These are phyloP conservation scores for Juglanconis sp. DNA, from an alignment of 2,329 filamentous ascomycete genomes.

Conservation along the genomic window DNA sequence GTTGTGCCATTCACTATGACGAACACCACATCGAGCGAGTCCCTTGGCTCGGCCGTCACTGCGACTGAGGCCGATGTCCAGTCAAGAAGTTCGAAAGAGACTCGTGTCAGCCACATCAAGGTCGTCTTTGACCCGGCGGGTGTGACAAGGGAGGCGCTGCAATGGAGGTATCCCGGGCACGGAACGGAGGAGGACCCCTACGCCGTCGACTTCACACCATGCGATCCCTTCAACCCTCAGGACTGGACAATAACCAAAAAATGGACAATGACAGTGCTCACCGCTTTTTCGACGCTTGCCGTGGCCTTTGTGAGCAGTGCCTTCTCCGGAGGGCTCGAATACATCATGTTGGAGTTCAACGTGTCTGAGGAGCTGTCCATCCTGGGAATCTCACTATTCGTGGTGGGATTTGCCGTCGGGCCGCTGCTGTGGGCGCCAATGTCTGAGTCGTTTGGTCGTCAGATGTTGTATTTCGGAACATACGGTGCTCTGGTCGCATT, in stretches of 20 bases:
- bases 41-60: constrained; percentile 28
- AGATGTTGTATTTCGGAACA: constrained; percentile 56
- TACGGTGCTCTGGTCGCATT: constrained; percentile 58
- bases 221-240: constrained; percentile 67
- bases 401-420: constrained; percentile 21
- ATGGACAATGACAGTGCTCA: constrained; percentile 62
- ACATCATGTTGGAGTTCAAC: constrained; percentile 54
- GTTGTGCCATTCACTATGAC: constrained; percentile 10
- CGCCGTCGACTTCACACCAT: constrained; percentile 63
- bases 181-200: constrained; percentile 68
- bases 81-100: constrained; percentile 28
- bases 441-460: constrained; percentile 55
- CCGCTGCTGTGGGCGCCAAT: constrained; percentile 22
- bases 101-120: constrained; percentile 42
- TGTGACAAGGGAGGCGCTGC: constrained; percentile 54
- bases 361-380: constrained; percentile 51
- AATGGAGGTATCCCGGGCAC: constrained; percentile 53
- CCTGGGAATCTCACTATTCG: constrained; percentile 47
- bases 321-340: constrained; percentile 55
- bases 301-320: constrained; percentile 70
- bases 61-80: constrained; percentile 40
- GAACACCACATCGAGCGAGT: constrained; percentile 9
- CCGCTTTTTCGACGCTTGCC: constrained; percentile 64
- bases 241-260: constrained; percentile 54
- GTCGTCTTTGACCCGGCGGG: constrained; percentile 56